Evolutionary conservation across 768 basidiomycete genomes (phyloP).

Genomic region (Boletus rubescentipes): DNA sequence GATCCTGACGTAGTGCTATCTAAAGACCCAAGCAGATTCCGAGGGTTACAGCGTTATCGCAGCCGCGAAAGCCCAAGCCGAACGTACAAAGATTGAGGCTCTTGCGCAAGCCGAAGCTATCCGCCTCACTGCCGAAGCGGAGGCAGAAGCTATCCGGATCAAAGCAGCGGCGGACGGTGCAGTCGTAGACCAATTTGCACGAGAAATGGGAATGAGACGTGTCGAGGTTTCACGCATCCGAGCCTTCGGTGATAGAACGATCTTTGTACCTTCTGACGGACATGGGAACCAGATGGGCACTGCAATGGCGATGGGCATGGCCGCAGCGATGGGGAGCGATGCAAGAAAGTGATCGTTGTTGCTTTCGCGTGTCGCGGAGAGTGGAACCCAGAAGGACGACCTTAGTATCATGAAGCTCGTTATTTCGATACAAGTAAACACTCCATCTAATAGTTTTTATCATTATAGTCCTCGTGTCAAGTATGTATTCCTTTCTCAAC

Average conservation of each 20-base stretch:
- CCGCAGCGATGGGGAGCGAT: conserved; percentile 56
- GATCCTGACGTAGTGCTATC: conserved; percentile 7
- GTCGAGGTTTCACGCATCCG: conserved; percentile 60
- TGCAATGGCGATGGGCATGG: conserved; percentile 69
- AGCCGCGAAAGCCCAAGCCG: conserved; percentile 71
- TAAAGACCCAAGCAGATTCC: conserved; percentile 66
- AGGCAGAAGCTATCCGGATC: conserved; percentile 64
- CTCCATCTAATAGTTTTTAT: neutral
- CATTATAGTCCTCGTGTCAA: too few relatives aligned
- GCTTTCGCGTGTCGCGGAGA: neutral
- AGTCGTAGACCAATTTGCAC: conserved; percentile 64
- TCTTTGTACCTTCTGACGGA: conserved; percentile 69
- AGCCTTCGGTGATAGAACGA: conserved; percentile 66
- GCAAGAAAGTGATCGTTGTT: conserved; percentile 12
- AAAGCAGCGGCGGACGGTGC: conserved; percentile 62
- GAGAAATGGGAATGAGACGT: conserved; percentile 72
- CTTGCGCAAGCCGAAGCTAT: conserved; percentile 78
- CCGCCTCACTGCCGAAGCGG: conserved; percentile 71
- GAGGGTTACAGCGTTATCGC: conserved; percentile 75
- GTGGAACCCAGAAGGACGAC: too few relatives aligned
- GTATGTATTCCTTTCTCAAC: neutral
- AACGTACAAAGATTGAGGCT: conserved; percentile 65
- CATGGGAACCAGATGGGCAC: conserved; percentile 57
- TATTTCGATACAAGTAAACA: neutral
- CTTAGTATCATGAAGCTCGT: neutral